phyloP scores from a whole-genome alignment of 1,284 basidiomycete genomes.

The Moesziomyces parantarcticus region DNA sequence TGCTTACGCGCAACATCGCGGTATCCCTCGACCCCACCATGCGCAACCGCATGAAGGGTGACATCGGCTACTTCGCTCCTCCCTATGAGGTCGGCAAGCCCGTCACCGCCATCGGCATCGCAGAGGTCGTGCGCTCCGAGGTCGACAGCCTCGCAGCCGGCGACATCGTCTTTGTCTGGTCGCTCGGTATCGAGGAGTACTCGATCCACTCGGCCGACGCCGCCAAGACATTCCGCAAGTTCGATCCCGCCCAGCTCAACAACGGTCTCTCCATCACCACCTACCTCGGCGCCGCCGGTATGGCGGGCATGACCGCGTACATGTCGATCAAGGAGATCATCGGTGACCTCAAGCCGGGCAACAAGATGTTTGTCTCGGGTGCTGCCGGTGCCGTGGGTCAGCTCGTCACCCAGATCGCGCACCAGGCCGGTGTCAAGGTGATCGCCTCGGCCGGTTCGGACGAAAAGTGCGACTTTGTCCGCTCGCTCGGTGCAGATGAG shows the following conservation, averaged over 20 bases:
- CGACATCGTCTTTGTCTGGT: slow-evolving; percentile 39
- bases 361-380: slow-evolving; percentile 59
- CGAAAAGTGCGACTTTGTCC: slow-evolving; percentile 85
- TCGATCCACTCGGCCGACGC: slow-evolving; percentile 19
- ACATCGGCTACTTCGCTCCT: slow-evolving; percentile 38
- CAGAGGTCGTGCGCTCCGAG: slow-evolving; percentile 37
- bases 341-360: slow-evolving; percentile 50
- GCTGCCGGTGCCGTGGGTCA: slow-evolving; percentile 63
- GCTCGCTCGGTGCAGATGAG: slow-evolving; percentile 83
- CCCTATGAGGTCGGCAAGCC: slow-evolving; percentile 34
- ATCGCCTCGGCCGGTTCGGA: slow-evolving; percentile 82
- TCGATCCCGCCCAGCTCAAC: slow-evolving; percentile 18
- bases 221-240: slow-evolving; percentile 22
- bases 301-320: slow-evolving; percentile 67
- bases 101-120: slow-evolving; percentile 41
- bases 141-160: slow-evolving; percentile 16
- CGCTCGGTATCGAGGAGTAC: slow-evolving; percentile 40
- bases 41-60: slow-evolving; percentile 52
- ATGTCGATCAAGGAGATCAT: slow-evolving; percentile 58
- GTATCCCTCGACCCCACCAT: slow-evolving; percentile 51
- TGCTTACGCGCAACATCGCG: slow-evolving; percentile 44
- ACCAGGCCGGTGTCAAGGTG: slow-evolving; percentile 74
- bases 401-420: slow-evolving; percentile 72
- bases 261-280: slow-evolving; percentile 49
- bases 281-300: slow-evolving; percentile 67